Evolutionary conservation across 192 early-diverging fungal species (phyloP), one percentile per base, ranked within the genome.

Genomic region (Umbelopsis sp.): DNA sequence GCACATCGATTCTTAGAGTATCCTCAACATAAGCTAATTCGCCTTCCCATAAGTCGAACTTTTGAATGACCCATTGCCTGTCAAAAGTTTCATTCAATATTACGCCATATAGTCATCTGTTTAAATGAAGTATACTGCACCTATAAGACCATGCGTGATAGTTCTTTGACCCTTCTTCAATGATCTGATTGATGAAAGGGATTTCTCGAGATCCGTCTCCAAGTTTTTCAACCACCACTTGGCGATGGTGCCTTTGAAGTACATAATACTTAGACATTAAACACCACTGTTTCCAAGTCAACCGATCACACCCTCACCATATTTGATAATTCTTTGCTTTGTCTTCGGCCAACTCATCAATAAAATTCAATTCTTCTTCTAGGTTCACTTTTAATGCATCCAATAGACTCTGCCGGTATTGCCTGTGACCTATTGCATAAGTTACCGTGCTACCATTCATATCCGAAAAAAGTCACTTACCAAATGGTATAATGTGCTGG

Each of bases 111-210:
- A 12, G 7, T 25, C 51, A 70, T n/a, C 13, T 41, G 10, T 10
- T 6, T 0, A 6, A 9, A 41, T 35, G 50, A n/a, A 15, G 9
- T 23, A 4, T 30, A 15, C 16, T 67, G 8, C 69, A 88, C 85
- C 91, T 88, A 76, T 99, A 98, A 2, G 91, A 87, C 98, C 98
- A 99, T 0, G 93, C 94, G 80, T 99, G 98, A 76, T 99, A 99
- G 79, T 99, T 99, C 78, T 99, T 99, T 21, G 93, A 86, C 52
- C 99, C 98, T 9, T 84, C 79, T 25, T 83, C 87, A 25, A 99
- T 75, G 20, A 92, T 78, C 1, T 66, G 37, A 41, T 89, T 85
- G 47, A 97, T 83, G 61, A 94, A 96, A 11, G 76, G 73, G 33
- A 93, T 72, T 78, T 99, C 98, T 1, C 74, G 65, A 20, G 74